phyloP scores from a whole-genome alignment of 768 basidiomycete species.

The Coprinopsis sp. region DNA sequence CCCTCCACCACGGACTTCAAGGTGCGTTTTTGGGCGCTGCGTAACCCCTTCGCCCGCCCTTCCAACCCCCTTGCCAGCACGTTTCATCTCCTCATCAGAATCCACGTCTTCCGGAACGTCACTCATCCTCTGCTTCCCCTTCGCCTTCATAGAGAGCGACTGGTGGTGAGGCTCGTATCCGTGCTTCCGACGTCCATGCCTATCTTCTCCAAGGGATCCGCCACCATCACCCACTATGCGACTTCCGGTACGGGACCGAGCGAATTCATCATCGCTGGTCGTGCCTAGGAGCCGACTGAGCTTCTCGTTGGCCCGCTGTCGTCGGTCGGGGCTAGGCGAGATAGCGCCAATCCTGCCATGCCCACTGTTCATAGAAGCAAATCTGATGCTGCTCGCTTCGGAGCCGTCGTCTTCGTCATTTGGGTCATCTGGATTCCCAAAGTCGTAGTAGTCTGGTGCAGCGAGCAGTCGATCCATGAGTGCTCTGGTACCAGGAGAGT shows the following conservation, averaged over 20 bases:
- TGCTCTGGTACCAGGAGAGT: slow-evolving; percentile 7
- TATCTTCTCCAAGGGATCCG: too few relatives aligned
- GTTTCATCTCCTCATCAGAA: not conserved
- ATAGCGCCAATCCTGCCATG: not conserved
- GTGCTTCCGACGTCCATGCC: too few relatives aligned
- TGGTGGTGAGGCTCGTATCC: too few relatives aligned
- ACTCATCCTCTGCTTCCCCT: not conserved
- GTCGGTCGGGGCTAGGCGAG: not conserved
- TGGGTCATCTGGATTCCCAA: not conserved
- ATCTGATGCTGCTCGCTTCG: not conserved
- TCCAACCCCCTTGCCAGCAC: not conserved
- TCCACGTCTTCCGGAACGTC: not conserved
- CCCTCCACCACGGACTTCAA: slow-evolving; percentile 1
- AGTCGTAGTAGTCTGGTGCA: slow-evolving; percentile 4
- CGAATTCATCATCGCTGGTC: slow-evolving; percentile 2
- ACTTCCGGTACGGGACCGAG: not conserved
- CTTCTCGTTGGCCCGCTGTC: slow-evolving; percentile 1
- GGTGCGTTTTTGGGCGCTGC: too few relatives aligned
- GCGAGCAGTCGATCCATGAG: slow-evolving; percentile 8
- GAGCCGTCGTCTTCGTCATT: not conserved
- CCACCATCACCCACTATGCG: too few relatives aligned
- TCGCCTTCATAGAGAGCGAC: not conserved
- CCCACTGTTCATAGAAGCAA: not conserved
- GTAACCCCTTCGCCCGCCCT: too few relatives aligned
- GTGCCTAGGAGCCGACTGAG: not conserved